Conservation (phyloP, 108 stramenopile species). For the Pseudonitzschia delicatissima region DNA sequence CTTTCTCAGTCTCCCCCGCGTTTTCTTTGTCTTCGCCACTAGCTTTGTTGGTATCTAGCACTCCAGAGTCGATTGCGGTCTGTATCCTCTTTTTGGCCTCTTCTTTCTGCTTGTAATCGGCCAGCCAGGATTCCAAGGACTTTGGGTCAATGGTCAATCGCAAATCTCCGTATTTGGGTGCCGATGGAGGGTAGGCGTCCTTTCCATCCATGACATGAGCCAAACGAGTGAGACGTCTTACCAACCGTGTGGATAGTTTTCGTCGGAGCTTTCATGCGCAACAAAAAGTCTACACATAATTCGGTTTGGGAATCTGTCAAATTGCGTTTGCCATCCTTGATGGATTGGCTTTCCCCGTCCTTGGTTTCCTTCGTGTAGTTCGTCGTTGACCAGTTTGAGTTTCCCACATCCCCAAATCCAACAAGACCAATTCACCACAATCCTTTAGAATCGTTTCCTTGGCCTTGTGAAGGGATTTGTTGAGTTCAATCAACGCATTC, state of each 20-base stretch:
- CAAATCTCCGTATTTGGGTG: conserved; percentile 57
- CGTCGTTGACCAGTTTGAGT: conserved; percentile 28
- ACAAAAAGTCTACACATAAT: conserved; percentile 54
- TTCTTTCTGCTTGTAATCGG: conserved; percentile 32
- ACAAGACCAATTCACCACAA: conserved; percentile 36
- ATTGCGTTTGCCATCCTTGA: conserved; percentile 1
- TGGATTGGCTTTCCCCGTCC: not conserved
- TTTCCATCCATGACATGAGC: conserved; percentile 65
- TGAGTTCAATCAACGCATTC: conserved; percentile 36
- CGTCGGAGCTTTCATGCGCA: conserved; percentile 71
- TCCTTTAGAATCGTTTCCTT: conserved; percentile 22
- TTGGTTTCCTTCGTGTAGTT: conserved; percentile 23
- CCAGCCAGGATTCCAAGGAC: conserved; percentile 14
- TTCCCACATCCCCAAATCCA: conserved; percentile 48
- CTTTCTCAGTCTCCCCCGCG: not conserved
- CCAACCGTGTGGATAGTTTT: conserved; percentile 63
- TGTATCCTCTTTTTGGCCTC: conserved; percentile 35
- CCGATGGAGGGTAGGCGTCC: conserved; percentile 29
- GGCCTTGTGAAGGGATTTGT: conserved; percentile 33
- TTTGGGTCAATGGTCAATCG: conserved; percentile 36
- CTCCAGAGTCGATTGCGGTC: conserved; percentile 3
- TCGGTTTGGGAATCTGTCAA: conserved; percentile 28
- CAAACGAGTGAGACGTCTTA: conserved; percentile 63
- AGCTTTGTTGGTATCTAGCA: not conserved
- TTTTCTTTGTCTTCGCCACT: not conserved